These are phyloP conservation scores for Acacia confusa DNA, from an alignment of 306 rosid species.

Conservation along the genomic window DNA sequence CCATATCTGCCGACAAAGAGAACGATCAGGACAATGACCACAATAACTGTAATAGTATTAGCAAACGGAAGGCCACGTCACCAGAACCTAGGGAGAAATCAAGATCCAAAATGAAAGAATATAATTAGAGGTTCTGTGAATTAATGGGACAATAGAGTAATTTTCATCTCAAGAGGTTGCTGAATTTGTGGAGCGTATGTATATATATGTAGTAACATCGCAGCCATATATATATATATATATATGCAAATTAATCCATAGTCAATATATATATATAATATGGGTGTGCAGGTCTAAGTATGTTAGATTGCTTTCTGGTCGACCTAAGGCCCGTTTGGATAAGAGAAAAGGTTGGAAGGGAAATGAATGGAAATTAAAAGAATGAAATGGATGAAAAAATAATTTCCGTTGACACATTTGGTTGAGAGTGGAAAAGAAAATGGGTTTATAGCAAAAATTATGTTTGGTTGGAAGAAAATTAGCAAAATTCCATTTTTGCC, in stretches of 20 bases:
- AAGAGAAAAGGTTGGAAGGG: no score
- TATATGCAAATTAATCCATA: background rate
- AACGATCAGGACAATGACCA: conserved; percentile 16
- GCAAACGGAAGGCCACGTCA: conserved; percentile 61
- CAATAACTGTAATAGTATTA: conserved; percentile 24
- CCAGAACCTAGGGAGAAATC: conserved; percentile 39
- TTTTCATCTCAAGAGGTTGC: background rate
- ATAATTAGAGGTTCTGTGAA: conserved; percentile 18
- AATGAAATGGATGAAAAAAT: no score
- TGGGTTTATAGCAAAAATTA: no score
- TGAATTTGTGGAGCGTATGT: background rate
- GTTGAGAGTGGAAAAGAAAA: no score
- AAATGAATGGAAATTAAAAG: no score
- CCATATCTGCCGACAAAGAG: conserved; percentile 25
- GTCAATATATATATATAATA: no score
- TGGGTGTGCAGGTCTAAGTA: background rate
- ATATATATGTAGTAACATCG: background rate
- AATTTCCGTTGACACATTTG: no score
- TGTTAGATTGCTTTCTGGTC: background rate
- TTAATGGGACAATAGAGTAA: background rate
- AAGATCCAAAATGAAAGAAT: conserved; percentile 39
- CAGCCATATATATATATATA: background rate
- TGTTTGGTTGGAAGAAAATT: no score
- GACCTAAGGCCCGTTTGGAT: no score
- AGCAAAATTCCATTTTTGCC: no score